Base-by-base conservation (phyloP, 495 filamentous ascomycete genomes). In the Neurospora sp. region DNA sequence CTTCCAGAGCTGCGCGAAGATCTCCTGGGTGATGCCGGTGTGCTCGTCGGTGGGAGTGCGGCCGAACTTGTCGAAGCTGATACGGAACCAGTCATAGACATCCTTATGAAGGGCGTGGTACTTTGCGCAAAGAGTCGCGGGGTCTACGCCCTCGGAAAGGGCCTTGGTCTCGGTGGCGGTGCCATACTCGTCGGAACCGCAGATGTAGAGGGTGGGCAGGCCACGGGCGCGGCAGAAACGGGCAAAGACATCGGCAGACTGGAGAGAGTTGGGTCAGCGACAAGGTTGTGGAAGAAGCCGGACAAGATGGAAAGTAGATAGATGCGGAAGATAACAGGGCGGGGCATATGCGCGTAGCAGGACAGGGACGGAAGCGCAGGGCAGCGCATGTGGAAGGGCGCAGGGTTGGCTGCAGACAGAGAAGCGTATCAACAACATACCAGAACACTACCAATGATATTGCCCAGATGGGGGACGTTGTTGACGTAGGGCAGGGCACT, bases 401-500 rank as follows among this genome's bases (percentile, higher is more conserved):
- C 53, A 65, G 53, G 2, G 48, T 59, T 65, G 27, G 53, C 8
- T 65, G 27, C 53, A 17, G 53, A 59, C 10, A 2, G 45, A 22
- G 0, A 53, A 53, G 45, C 45, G 48, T 16, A 16, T 31, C 4
- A 65, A 61, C 4, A 61, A 65, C 53, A 8, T 65, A 65, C 90
- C 77, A 98, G 87, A 44, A 97, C 94, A 75, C 90, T 93, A 71
- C 96, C 96, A 70, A 98, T 88, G 71, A 98, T 90, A 81, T 99
- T 99, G 71, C 96, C 94, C 77, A 97, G 86, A 82, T 97, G 95
- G 70, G 95, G 96, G 10, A 96, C 93, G 82, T 97, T 98, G 84
- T 98, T 98, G 70, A 97, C 94, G 79, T 98, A 98, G 53, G 93
- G 92, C 41, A 94, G 77, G 53, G 91, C 90, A 71, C 88, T 90